These are phyloP conservation scores for Dioscorea dumetorum DNA, from an alignment of 106 monocot species.

Conservation along the genomic window DNA sequence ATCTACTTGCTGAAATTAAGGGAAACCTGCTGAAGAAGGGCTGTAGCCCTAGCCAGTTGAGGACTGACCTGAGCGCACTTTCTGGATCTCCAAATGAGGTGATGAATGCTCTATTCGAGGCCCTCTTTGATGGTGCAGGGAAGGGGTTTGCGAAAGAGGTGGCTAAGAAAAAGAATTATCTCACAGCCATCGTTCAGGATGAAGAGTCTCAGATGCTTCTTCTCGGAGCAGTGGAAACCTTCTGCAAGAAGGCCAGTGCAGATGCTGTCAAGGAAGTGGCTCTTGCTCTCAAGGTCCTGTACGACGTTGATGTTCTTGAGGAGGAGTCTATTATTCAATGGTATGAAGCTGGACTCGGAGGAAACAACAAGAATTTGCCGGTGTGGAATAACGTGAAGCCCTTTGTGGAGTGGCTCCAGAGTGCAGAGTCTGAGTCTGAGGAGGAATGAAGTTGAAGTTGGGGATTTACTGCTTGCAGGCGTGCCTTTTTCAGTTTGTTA, in stretches of 20 bases:
- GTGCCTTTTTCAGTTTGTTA: too few relatives aligned
- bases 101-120: constrained; percentile 52
- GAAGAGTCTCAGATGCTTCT: constrained; percentile 50
- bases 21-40: constrained; percentile 30
- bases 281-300: constrained; percentile 48
- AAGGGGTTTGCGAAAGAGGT: constrained; percentile 84
- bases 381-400: constrained; percentile 74
- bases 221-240: constrained; percentile 47
- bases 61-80: constrained; percentile 11
- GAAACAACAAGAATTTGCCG: constrained; percentile 17
- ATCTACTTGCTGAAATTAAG: constrained; percentile 44
- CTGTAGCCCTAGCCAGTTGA: constrained; percentile 28
- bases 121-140: constrained; percentile 52
- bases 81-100: constrained; percentile 27
- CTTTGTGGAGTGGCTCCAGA: constrained; percentile 90
- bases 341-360: constrained; percentile 42
- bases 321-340: constrained; percentile 65
- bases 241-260: constrained; percentile 31
- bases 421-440: constrained; percentile 36
- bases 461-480: too few relatives aligned
- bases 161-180: constrained; percentile 44
- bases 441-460: constrained; percentile 13
- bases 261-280: constrained; percentile 68
- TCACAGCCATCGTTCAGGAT: constrained; percentile 33
- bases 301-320: constrained; percentile 73